These are phyloP conservation scores for Sarocladium kiliense DNA, from an alignment of 2,329 filamentous ascomycete genomes.

Conservation along the genomic window DNA sequence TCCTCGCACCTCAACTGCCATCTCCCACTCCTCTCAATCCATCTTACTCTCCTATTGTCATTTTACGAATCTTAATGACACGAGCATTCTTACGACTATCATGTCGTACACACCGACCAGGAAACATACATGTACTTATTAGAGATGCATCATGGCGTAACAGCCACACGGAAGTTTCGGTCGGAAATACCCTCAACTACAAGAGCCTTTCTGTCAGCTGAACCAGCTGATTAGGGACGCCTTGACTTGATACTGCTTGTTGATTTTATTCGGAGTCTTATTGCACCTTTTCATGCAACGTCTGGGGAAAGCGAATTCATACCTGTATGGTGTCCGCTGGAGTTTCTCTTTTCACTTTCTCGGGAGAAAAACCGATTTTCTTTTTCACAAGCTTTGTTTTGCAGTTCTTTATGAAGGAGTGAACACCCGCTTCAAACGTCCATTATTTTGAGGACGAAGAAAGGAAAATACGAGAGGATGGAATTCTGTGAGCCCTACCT, in stretches of 20 bases:
- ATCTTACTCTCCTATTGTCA: neutral
- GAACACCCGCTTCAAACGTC: neutral
- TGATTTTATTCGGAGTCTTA: neutral
- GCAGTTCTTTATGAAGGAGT: neutral
- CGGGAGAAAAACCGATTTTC: neutral
- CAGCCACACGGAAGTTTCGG: constrained; percentile 3
- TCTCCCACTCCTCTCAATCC: neutral
- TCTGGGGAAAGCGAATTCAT: neutral
- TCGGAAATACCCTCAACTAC: constrained; percentile 3
- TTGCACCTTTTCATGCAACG: neutral
- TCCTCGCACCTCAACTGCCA: neutral
- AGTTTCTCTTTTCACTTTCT: neutral
- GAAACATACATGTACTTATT: constrained; percentile 9
- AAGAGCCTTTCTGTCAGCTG: too few species aligned
- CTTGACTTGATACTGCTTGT: neutral
- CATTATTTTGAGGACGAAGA: constrained; percentile 8
- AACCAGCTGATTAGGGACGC: too few species aligned
- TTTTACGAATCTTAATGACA: constrained; percentile 4
- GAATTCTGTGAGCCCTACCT: neutral
- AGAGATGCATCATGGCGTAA: constrained; percentile 9
- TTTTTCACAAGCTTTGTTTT: too few species aligned
- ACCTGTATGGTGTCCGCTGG: neutral
- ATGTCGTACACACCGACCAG: constrained; percentile 6
- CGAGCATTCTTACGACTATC: constrained; percentile 3
- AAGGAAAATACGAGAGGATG: neutral